These are phyloP conservation scores for Clonostachys sp. DNA, from an alignment of 2,329 filamentous ascomycete species.

Conservation along the genomic window DNA sequence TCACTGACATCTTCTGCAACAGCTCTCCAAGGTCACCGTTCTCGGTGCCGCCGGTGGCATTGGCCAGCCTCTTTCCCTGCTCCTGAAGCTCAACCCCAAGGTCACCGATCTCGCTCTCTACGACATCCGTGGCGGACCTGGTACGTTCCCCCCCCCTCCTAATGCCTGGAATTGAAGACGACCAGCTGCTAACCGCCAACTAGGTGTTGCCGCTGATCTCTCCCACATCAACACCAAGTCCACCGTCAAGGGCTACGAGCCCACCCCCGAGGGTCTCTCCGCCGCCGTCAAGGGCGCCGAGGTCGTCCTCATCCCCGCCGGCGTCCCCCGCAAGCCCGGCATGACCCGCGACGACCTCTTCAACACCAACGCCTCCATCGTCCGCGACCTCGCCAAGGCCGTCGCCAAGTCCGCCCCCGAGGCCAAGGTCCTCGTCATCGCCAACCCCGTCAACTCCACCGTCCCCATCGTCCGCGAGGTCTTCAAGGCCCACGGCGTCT, in stretches of 20 bases:
- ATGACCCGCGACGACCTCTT: constrained; percentile 99
- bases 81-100: constrained; percentile 97
- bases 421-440: constrained; percentile 94
- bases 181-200: neutral
- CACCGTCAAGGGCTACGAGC: constrained; percentile 83
- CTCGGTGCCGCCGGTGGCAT: constrained; percentile 97
- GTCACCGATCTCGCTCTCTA: constrained; percentile 94
- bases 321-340: constrained; percentile 97
- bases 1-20: constrained; percentile 10
- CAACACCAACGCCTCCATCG: constrained; percentile 99
- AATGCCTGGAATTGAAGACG: neutral
- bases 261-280: constrained; percentile 70
- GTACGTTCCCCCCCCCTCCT: constrained; percentile 50
- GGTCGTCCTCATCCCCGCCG: constrained; percentile 95
- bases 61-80: constrained; percentile 94
- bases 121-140: constrained; percentile 91
- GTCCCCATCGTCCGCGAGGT: constrained; percentile 97
- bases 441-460: constrained; percentile 99
- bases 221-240: constrained; percentile 99
- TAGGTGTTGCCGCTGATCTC: constrained; percentile 96
- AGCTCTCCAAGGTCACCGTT: constrained; percentile 97
- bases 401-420: constrained; percentile 83
- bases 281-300: constrained; percentile 81
- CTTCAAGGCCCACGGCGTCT: constrained; percentile 92
- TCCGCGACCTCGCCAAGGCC: constrained; percentile 96